Evolutionary conservation across 2,329 filamentous ascomycete species (phyloP).

Genomic region (Fusarium sp.): DNA sequence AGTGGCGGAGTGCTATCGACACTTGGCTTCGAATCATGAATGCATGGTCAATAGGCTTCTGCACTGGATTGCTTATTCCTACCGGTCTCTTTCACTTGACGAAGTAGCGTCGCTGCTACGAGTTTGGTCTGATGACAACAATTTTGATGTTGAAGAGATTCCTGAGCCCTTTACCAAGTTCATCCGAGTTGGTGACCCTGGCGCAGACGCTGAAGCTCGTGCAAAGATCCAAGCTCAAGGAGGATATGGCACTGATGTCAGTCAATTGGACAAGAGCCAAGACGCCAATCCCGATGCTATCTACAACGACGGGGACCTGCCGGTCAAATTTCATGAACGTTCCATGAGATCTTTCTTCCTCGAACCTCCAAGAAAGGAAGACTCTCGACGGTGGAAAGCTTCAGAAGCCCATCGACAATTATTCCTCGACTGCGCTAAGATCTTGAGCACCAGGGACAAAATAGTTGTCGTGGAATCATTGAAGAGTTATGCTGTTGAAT

Average conservation of each 20-base stretch:
- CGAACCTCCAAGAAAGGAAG: slow-evolving; percentile 16
- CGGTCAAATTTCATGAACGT: slow-evolving; percentile 51
- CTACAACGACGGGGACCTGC: slow-evolving; percentile 48
- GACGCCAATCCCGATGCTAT: slow-evolving; percentile 30
- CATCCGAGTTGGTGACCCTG: slow-evolving; percentile 48
- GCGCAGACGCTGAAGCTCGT: slow-evolving; percentile 42
- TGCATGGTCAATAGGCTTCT: slow-evolving; percentile 44
- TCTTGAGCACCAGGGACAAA: background rate
- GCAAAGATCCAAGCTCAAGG: slow-evolving; percentile 22
- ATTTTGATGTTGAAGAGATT: slow-evolving; percentile 49
- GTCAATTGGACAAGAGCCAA: slow-evolving; percentile 42
- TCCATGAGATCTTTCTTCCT: slow-evolving; percentile 51
- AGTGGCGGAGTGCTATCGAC: slow-evolving; percentile 49
- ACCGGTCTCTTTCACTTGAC: slow-evolving; percentile 42
- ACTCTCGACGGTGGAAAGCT: slow-evolving; percentile 27
- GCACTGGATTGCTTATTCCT: slow-evolving; percentile 51
- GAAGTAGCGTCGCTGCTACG: slow-evolving; percentile 45
- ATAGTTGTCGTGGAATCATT: slow-evolving; percentile 5
- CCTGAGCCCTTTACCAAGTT: slow-evolving; percentile 50
- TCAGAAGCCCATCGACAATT: slow-evolving; percentile 50
- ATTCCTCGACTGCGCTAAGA: slow-evolving; percentile 41
- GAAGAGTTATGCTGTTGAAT: slow-evolving; percentile 30
- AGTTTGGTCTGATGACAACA: slow-evolving; percentile 29
- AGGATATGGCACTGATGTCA: slow-evolving; percentile 27
- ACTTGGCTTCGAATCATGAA: slow-evolving; percentile 35